Evolutionary conservation across 345 rosid species (phyloP), one percentile per base, ranked within the genome.

Genomic region (Hibiscus mutabilis): DNA sequence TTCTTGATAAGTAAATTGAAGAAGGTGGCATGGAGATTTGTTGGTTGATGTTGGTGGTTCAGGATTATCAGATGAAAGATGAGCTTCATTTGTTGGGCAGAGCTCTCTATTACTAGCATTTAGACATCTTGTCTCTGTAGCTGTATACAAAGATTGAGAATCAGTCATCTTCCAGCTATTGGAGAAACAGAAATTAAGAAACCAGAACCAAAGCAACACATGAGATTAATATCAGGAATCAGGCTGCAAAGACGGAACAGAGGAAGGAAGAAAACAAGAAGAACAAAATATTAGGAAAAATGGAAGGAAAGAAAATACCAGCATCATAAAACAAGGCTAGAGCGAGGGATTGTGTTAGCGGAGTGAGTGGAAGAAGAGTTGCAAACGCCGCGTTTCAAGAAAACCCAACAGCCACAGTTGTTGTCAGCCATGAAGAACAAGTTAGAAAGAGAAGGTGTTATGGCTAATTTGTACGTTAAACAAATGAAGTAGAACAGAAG

Each of bases 291-390:
- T 35, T 35, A n/a, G n/a, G n/a, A n/a, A n/a, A n/a, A n/a, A n/a
- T n/a, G n/a, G n/a, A n/a, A n/a, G n/a, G n/a, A n/a, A n/a, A n/a
- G n/a, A n/a, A n/a, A n/a, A n/a, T 35, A 87, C 96, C 92, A 65
- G 92, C 89, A 76, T 89, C 96, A 76, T 87, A 89, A 89, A 79
- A 89, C 92, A 44, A 87, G 89, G 78, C 89, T 87, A 64, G 96
- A 84, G 60, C 90, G 92, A 80, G 92, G 90, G 79, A 89, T 80
- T 56, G 84, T 57, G 74, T 82, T 83, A 66, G 85, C 82, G 71
- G 91, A 77, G 74, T 84, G 79, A 73, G 85, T 9, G 6, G 40
- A 81, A 78, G 89, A 78, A 75, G 93, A 73, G 46, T 81, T 81
- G 83, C 85, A 80, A 60, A 77, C 87, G 52, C 87, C 76, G 52